Conservation (phyloP, 306 rosid species). For the Lotus japonicus region DNA sequence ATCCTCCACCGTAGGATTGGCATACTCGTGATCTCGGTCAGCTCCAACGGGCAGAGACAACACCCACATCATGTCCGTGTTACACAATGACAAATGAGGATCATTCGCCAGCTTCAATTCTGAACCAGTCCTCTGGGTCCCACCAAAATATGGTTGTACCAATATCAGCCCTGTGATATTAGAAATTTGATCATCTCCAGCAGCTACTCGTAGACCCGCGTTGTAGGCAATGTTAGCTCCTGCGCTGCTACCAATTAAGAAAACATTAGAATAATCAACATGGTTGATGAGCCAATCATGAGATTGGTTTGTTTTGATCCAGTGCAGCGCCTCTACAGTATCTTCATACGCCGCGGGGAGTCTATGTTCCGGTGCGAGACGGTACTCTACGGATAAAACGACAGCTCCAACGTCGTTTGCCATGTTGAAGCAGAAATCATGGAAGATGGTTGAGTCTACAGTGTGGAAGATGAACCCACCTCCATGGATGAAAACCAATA, state of each 20-base stretch:
- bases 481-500: constrained; percentile 37
- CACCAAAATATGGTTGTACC: constrained; percentile 48
- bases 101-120: constrained; percentile 32
- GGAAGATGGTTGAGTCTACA: constrained; percentile 20
- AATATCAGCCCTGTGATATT: constrained; percentile 46
- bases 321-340: constrained; percentile 49
- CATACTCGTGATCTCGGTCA: constrained; percentile 47
- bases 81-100: background rate
- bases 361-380: constrained; percentile 51
- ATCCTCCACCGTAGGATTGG: too few relatives aligned
- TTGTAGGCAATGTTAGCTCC: constrained; percentile 51
- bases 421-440: constrained; percentile 28
- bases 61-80: constrained; percentile 35
- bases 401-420: constrained; percentile 25
- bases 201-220: constrained; percentile 33
- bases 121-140: constrained; percentile 29
- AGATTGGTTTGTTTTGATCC: constrained; percentile 26
- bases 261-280: constrained; percentile 33
- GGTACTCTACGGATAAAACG: constrained; percentile 43
- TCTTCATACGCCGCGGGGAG: constrained; percentile 52
- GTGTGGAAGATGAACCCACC: constrained; percentile 39
- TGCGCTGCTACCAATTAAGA: constrained; percentile 41
- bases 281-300: constrained; percentile 38
- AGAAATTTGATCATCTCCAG: background rate
- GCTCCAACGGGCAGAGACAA: constrained; percentile 38